Evolutionary conservation across 805 yeast genomes (phyloP).

Genomic region (Sugiyamaella mastotermitis): DNA sequence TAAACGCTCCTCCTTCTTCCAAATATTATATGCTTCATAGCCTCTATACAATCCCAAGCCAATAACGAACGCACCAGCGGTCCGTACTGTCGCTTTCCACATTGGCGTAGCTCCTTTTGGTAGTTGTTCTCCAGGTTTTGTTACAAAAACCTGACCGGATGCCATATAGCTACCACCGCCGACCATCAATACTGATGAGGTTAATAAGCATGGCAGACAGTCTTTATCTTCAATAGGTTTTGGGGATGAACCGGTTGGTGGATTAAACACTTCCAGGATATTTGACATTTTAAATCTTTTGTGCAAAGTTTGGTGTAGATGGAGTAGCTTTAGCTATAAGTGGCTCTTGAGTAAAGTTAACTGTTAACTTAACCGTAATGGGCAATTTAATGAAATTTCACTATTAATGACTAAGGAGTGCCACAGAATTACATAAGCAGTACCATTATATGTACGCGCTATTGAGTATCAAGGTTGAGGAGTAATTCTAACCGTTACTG

Average conservation of each 20-base stretch:
- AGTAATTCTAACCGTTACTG: too few species aligned
- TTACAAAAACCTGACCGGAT: slow-evolving; percentile 46
- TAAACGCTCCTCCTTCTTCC: too few species aligned
- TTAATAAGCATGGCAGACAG: slow-evolving; percentile 64
- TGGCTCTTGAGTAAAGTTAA: too few species aligned
- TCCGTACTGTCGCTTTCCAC: slow-evolving; percentile 52
- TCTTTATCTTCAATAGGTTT: slow-evolving; percentile 31
- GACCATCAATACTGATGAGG: slow-evolving; percentile 53
- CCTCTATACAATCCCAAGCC: slow-evolving; percentile 58
- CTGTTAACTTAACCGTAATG: too few species aligned
- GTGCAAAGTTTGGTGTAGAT: not conserved
- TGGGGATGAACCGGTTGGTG: slow-evolving; percentile 23
- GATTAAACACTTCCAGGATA: slow-evolving; percentile 23
- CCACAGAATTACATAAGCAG: too few species aligned
- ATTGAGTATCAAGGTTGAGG: too few species aligned
- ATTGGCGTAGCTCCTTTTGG: slow-evolving; percentile 25
- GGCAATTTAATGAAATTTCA: too few species aligned
- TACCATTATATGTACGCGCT: not conserved
- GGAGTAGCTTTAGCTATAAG: too few species aligned
- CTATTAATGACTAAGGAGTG: too few species aligned
- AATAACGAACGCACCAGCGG: slow-evolving; percentile 49
- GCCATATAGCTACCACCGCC: slow-evolving; percentile 60
- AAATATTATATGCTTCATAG: slow-evolving; percentile 52
- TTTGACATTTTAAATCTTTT: slow-evolving; percentile 16
- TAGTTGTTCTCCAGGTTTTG: slow-evolving; percentile 30